Base-by-base conservation (phyloP, 2,329 filamentous ascomycete genomes). In the Exophiala spinifera region DNA sequence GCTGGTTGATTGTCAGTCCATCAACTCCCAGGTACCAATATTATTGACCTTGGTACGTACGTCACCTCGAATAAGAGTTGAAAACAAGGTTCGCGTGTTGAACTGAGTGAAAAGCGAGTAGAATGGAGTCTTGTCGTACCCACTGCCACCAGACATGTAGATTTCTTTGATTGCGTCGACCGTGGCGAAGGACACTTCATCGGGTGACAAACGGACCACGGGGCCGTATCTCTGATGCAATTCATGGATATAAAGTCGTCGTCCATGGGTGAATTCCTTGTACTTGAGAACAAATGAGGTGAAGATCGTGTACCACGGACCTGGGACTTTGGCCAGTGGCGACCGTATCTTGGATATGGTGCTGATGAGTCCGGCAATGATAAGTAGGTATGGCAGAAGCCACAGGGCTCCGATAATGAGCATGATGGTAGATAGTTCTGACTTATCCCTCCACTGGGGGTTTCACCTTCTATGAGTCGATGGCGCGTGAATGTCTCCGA, bases 171-270 rank as follows among this genome's bases (percentile, higher is more conserved):
- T 72, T 0, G 81, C 79, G 34, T 81, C 77, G 2, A 85, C 72
- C 53, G 79, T 81, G 64, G 86, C 84, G 34, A 90, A 76, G 33
- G 85, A 88, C 56, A 91, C 70, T 63, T 90, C 86, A 40, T 65
- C 66, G 4, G 66, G 66, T 1, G 66, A 63, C 4, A 66, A 48
- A 1, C 64, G 60, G 2, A 68, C 65, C 0, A 67, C 37, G 2
- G 52, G 40, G 3, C 66, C 66, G 51, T 69, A 66, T 40, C 56
- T 20, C 2, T 55, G 46, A 46, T 68, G 67, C 2, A 65, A 37
- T 1, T 11, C 19, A 33, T 76, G 63, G 33, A 59, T 56, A 40
- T 51, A 51, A 21, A 51, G 42, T 17, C 51, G 44, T 4, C 40
- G 54, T 5, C 45, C 45, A 14, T 39, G 44, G 2, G 46, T 49